A percentile compares a stretch with the other conserved stretches of the same genome.
These are phyloP conservation scores for Tripterygium wilfordii DNA, from an alignment of 177 flowering plant genomes.

Conservation along the genomic window DNA sequence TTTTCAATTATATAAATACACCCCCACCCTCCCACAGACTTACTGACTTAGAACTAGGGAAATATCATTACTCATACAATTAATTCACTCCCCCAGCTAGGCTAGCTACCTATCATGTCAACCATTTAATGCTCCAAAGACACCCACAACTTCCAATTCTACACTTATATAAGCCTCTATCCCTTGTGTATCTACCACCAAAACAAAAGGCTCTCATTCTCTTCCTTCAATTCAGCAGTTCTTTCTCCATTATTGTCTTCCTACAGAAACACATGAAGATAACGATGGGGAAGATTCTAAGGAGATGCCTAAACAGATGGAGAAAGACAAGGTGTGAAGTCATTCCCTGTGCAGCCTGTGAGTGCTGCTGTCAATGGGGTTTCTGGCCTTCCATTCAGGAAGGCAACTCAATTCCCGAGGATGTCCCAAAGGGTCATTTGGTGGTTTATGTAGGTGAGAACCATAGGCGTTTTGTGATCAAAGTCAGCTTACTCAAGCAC, in stretches of 20 bases:
- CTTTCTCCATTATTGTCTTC: conserved; percentile 2
- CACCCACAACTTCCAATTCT: conserved; percentile 2
- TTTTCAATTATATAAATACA: not conserved
- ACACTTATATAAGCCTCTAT: conserved; percentile 25
- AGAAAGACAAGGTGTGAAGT: conserved; percentile 38
- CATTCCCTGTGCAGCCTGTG: conserved; percentile 30
- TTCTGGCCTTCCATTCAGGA: conserved; percentile 34
- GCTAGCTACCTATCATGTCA: conserved; percentile 27
- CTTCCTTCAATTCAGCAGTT: conserved; percentile 10
- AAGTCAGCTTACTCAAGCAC: conserved; percentile 53
- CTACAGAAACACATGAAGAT: not conserved
- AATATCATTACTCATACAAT: not conserved
- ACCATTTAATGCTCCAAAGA: conserved; percentile 21
- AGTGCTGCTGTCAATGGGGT: conserved; percentile 37
- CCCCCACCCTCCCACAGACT: too few relatives aligned
- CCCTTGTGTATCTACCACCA: conserved; percentile 12
- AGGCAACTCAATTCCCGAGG: conserved; percentile 47
- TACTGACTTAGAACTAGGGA: not conserved
- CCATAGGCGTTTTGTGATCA: conserved; percentile 65
- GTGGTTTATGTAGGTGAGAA: conserved; percentile 83
- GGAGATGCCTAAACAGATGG: conserved; percentile 40
- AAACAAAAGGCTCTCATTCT: not conserved
- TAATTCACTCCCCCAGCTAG: not conserved
- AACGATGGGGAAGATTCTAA: conserved; percentile 34
- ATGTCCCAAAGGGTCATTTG: conserved; percentile 88